Evolutionary conservation across 345 rosid species (phyloP), one percentile per base, ranked within the genome.

Genomic region (Microthlaspi erraticum): DNA sequence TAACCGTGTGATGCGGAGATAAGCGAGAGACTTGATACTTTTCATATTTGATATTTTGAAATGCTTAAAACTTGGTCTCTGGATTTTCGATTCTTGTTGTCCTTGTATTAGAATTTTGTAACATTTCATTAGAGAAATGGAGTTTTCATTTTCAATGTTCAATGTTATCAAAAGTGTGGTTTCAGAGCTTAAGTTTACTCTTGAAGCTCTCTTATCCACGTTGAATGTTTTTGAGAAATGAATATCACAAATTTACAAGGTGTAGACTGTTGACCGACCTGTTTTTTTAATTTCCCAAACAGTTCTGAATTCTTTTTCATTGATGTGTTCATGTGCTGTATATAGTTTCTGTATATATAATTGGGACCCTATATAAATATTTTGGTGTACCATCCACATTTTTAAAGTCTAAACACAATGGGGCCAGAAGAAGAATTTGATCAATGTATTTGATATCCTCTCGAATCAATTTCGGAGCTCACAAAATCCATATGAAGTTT

Each of bases 1-100:
- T 39, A 84, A 94, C 71, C 82, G 97, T 5, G 95, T 79, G 20
- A 94, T 91, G 98, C 75, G 98, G 70, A 89, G 99, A 87, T 93
- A 65, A 50, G 33, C 3, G 17, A 16, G 9, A 65, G 49, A 32
- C 20, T 32, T 71, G 29, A n/a, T 39, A 10, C 11, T n/a, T n/a
- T n/a, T n/a, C n/a, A n/a, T n/a, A 8, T 14, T 55, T 33, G 60
- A 55, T 55, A 16, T 33, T 33, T 4, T 55, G 39, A 14, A 53
- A 55, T 14, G 20, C 20, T 1, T n/a, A 54, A 32, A 37, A 23
- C 38, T 72, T 72, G 29, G 4, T 53, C 9, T 55, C 43, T 18
- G 23, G 52, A 70, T 70, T 38, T 51, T 60, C 1, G 33, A 38
- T 10, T 56, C 19, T 8, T 64, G 71, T 36, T 45, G 13, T 12